These are phyloP conservation scores for Paulownia fortunei DNA, from an alignment of 257 asterid genomes.

Conservation along the genomic window DNA sequence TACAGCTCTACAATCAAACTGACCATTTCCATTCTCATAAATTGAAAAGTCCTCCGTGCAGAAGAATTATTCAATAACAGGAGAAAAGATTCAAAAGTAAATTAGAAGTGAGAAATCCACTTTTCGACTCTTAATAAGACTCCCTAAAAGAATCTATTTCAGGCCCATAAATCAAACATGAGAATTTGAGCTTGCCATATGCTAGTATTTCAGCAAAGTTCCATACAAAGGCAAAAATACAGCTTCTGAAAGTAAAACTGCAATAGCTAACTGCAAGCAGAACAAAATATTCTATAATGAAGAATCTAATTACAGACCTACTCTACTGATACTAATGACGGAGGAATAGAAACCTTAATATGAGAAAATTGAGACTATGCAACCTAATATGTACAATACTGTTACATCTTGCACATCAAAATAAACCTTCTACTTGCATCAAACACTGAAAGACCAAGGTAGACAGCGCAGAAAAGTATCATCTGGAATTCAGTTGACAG, in stretches of 20 bases:
- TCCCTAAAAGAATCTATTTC: neutral
- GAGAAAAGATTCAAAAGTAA: neutral
- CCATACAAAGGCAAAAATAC: neutral
- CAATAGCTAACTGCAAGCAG: slow-evolving; percentile 16
- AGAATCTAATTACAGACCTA: slow-evolving; percentile 29
- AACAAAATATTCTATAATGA: slow-evolving; percentile 24
- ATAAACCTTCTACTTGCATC: slow-evolving; percentile 19
- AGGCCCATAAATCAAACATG: neutral
- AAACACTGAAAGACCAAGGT: neutral
- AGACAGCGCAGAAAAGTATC: neutral
- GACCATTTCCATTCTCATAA: neutral
- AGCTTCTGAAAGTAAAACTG: neutral
- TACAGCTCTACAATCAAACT: no score
- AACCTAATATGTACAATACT: slow-evolving; percentile 41
- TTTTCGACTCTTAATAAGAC: neutral
- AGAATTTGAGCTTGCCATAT: neutral
- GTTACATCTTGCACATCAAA: slow-evolving; percentile 29
- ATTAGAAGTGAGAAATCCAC: no score
- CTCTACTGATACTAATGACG: neutral
- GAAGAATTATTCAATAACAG: no score
- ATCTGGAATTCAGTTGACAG: neutral
- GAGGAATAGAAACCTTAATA: neutral
- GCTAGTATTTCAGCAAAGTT: neutral
- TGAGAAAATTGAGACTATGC: slow-evolving; percentile 12
- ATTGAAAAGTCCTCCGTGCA: no score